Base-by-base conservation (phyloP, 441 rosid genomes). In the Croton laevigatus region DNA sequence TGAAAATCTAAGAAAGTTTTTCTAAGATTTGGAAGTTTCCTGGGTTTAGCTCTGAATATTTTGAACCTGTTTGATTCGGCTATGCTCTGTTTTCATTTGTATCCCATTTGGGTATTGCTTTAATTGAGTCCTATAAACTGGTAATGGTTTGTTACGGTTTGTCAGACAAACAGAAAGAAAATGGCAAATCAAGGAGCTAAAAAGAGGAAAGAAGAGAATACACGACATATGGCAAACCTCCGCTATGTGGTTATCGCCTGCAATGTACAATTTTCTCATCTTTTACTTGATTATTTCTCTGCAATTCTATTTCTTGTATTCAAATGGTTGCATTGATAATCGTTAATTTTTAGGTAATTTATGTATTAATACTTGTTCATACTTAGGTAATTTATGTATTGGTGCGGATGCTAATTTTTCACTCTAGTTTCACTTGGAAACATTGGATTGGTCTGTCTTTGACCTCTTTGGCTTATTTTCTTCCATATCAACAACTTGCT, bases 131-230 rank as follows among this genome's bases (percentile, higher is more conserved):
- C 32, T 2, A 40, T 40, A 22, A 22, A 23, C 59, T 55, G 34
- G 23, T 23, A 20, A 3, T 19, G 23, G 4, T 19, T 22, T 8
- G 0, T 6, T 27, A 27, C n/a, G 38, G 38, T 57, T 58, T 45
- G 10, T 5, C 22, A 52, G 10, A 44, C 17, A 45, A 40, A 40
- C 13, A 68, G 45, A 9, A 4, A 73, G n/a, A 40, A 68, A 65
- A 89, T 89, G 91, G 95, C 91, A 54, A 89, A 89, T 84, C 95
- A 93, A 80, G 96, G 98, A 64, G 96, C 96, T 68, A 91, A 93
- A 88, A 89, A 91, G 86, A 90, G 93, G 0, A 91, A 82, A 83
- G 97, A 93, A 65, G 96, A 87, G 84, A 89, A 91, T 76, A 53
- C 84, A 42, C 89, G 91, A 74, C 97, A 86, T 81, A 94, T 91